phyloP scores from a whole-genome alignment of 805 yeast species.

The Metschnikowia baotianmanensis region DNA sequence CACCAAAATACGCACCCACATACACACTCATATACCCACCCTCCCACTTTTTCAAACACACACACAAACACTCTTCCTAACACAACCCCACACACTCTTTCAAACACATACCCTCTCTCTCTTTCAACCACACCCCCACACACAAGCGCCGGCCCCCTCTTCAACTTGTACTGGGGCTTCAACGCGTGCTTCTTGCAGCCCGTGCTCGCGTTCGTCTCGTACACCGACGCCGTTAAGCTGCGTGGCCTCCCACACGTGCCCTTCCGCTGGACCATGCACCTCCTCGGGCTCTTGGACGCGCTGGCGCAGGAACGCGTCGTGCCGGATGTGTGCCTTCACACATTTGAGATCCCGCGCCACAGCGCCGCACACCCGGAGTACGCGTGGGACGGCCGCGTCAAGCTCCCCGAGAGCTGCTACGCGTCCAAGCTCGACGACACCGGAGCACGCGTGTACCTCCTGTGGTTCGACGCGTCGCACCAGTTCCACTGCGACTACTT shows the following conservation, averaged over 20 bases:
- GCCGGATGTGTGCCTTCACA: conserved; percentile 21
- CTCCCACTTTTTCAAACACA: too few relatives aligned
- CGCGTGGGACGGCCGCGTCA: conserved; percentile 1
- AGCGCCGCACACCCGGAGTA: conserved; percentile 33
- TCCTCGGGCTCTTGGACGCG: conserved; percentile 13
- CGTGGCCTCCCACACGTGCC: conserved; percentile 19
- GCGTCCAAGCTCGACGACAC: conserved; percentile 5
- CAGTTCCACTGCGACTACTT: conserved; percentile 16
- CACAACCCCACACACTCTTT: too few relatives aligned
- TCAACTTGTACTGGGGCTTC: conserved; percentile 37
- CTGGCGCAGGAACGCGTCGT: conserved; percentile 26
- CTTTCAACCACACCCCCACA: too few relatives aligned
- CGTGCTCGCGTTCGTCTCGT: conserved; percentile 26
- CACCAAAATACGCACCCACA: too few relatives aligned
- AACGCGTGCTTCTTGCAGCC: conserved; percentile 26
- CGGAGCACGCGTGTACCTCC: conserved; percentile 8
- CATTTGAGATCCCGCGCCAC: conserved; percentile 25
- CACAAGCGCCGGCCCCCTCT: conserved; percentile 16
- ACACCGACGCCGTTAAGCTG: conserved; percentile 24
- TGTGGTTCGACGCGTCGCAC: conserved; percentile 19
- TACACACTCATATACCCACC: too few relatives aligned
- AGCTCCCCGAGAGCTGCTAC: conserved; percentile 14
- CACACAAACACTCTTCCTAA: too few relatives aligned
- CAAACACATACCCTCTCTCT: too few relatives aligned
- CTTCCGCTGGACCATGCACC: conserved; percentile 16